These are phyloP conservation scores for Musa acuminata DNA, from an alignment of 176 grass and related monocot species.

Conservation along the genomic window DNA sequence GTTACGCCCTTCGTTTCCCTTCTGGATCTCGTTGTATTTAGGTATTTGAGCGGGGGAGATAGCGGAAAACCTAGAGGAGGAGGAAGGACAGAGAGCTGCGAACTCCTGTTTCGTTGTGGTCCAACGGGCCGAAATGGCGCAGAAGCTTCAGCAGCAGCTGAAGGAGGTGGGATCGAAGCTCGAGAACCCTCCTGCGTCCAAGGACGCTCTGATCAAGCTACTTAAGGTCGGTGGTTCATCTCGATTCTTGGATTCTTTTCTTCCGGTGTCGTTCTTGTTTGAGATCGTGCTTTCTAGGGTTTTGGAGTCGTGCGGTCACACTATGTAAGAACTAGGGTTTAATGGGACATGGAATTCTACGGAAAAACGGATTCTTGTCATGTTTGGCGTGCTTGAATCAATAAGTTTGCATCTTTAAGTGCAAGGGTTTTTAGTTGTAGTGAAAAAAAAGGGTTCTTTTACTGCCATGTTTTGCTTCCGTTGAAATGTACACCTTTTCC, in stretches of 20 bases:
- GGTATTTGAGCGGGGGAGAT: background rate
- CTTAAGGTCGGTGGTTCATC: constrained; percentile 45
- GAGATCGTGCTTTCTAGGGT: background rate
- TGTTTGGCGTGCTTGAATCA: background rate
- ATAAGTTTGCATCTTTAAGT: background rate
- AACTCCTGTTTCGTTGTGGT: background rate
- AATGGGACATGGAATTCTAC: constrained; percentile 26
- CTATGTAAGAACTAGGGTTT: constrained; percentile 27
- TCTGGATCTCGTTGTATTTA: background rate
- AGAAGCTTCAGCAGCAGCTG: constrained; percentile 50
- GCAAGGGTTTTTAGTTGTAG: background rate
- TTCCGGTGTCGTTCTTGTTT: background rate
- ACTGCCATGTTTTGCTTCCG: background rate
- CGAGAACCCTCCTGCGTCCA: constrained; percentile 34
- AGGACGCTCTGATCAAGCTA: constrained; percentile 54
- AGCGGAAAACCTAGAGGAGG: constrained; percentile 3
- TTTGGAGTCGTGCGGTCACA: background rate
- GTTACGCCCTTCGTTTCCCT: background rate
- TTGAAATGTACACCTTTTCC: background rate
- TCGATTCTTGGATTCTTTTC: background rate
- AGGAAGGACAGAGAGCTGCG: background rate
- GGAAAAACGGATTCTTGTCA: background rate
- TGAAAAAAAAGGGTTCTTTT: background rate
- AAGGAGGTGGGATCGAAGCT: constrained; percentile 87
- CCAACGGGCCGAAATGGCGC: constrained; percentile 24